These are phyloP conservation scores for Yamadazyma aaseri DNA, from an alignment of 1,139 yeast species.

Conservation along the genomic window DNA sequence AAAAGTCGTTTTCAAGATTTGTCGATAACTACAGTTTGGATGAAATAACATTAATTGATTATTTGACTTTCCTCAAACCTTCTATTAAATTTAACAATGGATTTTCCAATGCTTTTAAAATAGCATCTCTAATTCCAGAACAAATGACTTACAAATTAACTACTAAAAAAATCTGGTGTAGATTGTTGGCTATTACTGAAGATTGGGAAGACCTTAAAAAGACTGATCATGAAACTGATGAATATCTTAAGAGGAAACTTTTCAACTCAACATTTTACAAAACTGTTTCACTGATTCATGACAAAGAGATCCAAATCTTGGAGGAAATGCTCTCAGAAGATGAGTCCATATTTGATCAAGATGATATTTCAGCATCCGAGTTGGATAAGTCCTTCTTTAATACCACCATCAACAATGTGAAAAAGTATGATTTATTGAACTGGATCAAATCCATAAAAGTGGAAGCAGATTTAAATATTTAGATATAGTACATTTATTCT, in stretches of 20 bases:
- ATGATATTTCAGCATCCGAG: constrained; percentile 12
- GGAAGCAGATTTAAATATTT: constrained; percentile 6
- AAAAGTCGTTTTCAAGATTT: constrained; percentile 35
- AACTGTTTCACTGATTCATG: constrained; percentile 30
- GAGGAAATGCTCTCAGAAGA: constrained; percentile 13
- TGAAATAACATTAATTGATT: constrained; percentile 50
- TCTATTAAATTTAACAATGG: constrained; percentile 20
- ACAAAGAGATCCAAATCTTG: constrained; percentile 13
- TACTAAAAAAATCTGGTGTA: constrained; percentile 55
- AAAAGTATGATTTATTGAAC: constrained; percentile 20
- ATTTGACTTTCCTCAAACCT: constrained; percentile 54
- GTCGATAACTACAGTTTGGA: constrained; percentile 40
- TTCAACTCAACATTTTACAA: constrained; percentile 47
- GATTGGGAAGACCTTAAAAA: constrained; percentile 52
- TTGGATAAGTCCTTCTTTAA: constrained; percentile 17
- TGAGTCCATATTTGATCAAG: constrained; percentile 12
- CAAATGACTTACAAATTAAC: constrained; percentile 23
- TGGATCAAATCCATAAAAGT: constrained; percentile 29
- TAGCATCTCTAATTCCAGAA: constrained; percentile 30
- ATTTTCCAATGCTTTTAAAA: constrained; percentile 36
- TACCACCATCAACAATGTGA: constrained; percentile 14
- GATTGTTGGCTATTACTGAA: constrained; percentile 56
- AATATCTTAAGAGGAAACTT: constrained; percentile 36
- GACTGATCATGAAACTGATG: constrained; percentile 44
- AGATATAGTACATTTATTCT: constrained; percentile 4